Percentiles rank a stretch among this genome's conserved stretches.
phyloP scores from a whole-genome alignment of 1,284 basidiomycete species.

The Naganishia sp. region DNA sequence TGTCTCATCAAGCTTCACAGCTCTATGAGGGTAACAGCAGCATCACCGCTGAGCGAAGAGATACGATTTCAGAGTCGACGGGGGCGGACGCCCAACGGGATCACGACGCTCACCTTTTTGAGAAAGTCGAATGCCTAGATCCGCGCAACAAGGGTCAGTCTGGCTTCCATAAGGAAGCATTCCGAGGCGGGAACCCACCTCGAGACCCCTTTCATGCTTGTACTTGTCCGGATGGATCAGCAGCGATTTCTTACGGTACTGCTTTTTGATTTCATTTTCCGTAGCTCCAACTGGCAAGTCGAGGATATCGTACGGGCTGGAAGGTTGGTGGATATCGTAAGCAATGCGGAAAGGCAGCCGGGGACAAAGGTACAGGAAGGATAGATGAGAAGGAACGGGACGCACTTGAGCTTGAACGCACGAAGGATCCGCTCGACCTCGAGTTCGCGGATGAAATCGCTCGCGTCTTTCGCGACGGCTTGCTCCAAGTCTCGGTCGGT shows the following conservation, averaged over 20 bases:
- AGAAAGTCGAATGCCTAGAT: constrained; percentile 60
- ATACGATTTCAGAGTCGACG: constrained; percentile 23
- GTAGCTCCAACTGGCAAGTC: constrained; percentile 56
- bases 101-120: constrained; percentile 55
- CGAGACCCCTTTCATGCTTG: constrained; percentile 58
- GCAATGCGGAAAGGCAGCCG: not conserved
- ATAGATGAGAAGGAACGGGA: not conserved
- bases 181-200: constrained; percentile 43
- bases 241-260: constrained; percentile 60
- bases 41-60: constrained; percentile 1
- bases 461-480: constrained; percentile 37
- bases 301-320: constrained; percentile 60
- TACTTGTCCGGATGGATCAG: constrained; percentile 63
- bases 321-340: not conserved
- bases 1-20: not conserved
- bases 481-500: constrained; percentile 31
- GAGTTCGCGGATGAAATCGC: constrained; percentile 39
- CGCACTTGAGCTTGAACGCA: constrained; percentile 60
- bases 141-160: not conserved
- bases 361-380: constrained; percentile 7
- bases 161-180: not conserved
- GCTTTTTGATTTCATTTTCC: constrained; percentile 58
- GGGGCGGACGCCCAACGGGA: constrained; percentile 5
- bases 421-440: constrained; percentile 57
- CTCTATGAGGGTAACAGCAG: not conserved